A percentile compares a stretch with the other conserved stretches of the same genome.
Conservation (phyloP, 2,329 filamentous ascomycete genomes). For the Nannizzia gypsea region DNA sequence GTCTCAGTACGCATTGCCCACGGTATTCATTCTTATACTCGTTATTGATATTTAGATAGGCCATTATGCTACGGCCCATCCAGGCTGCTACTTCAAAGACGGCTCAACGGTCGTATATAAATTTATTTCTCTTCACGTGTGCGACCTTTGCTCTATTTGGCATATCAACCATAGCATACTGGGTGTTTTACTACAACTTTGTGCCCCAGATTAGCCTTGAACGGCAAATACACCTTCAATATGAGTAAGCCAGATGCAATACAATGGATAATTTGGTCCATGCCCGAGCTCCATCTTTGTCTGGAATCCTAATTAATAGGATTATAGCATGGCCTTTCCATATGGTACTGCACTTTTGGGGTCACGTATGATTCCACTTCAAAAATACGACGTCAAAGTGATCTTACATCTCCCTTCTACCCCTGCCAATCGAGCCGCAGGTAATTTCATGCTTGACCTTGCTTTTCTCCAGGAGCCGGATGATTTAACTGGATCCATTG, state of each 20-base stretch:
- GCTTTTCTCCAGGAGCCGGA: slow-evolving; percentile 45
- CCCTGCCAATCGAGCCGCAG: slow-evolving; percentile 58
- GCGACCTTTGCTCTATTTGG: slow-evolving; percentile 46
- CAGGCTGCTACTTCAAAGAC: slow-evolving; percentile 47
- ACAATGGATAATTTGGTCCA: not conserved
- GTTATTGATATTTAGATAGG: not conserved
- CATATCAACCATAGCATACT: slow-evolving; percentile 50
- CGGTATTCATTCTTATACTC: not conserved
- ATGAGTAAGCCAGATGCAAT: slow-evolving; percentile 36
- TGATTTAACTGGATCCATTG: slow-evolving; percentile 18
- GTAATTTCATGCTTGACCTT: slow-evolving; percentile 90
- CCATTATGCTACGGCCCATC: slow-evolving; percentile 30
- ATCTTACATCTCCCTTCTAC: slow-evolving; percentile 67
- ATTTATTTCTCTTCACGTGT: slow-evolving; percentile 42
- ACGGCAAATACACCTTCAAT: slow-evolving; percentile 54
- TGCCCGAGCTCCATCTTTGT: not conserved
- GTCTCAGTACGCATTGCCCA: not conserved
- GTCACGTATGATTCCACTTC: slow-evolving; percentile 51
- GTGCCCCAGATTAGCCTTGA: slow-evolving; percentile 54
- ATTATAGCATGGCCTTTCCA: slow-evolving; percentile 34
- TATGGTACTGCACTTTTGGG: slow-evolving; percentile 42
- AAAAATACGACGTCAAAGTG: slow-evolving; percentile 75
- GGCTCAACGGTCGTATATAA: slow-evolving; percentile 54
- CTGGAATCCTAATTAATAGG: not conserved
- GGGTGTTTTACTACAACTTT: slow-evolving; percentile 56